phyloP scores from a whole-genome alignment of 208 protist species.

The Strigomonas galati region DNA sequence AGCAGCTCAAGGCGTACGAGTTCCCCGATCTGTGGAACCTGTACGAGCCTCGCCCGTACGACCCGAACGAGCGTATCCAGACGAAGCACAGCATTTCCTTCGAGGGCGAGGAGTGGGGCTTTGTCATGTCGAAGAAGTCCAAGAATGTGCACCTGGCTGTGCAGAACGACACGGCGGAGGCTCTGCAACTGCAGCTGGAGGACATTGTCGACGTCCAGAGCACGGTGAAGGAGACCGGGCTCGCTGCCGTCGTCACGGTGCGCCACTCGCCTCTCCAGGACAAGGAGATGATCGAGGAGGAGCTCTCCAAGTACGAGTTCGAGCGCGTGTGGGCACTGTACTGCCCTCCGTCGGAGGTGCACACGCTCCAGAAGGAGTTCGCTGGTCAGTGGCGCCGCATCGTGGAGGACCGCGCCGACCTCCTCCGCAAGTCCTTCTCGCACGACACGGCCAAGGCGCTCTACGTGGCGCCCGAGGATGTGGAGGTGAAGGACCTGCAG shows the following conservation, averaged over 20 bases:
- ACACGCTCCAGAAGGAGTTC: slow-evolving; percentile 23
- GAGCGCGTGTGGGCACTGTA: slow-evolving; percentile 50
- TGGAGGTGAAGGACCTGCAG: slow-evolving; percentile 25
- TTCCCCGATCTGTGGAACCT: slow-evolving; percentile 46
- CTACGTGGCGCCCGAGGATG: slow-evolving; percentile 15
- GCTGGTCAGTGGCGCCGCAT: slow-evolving; percentile 34
- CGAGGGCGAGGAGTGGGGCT: slow-evolving; percentile 58
- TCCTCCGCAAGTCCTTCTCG: slow-evolving; percentile 32
- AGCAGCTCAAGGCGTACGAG: slow-evolving; percentile 25
- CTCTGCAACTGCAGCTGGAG: slow-evolving; percentile 22
- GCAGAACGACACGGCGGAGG: slow-evolving; percentile 33
- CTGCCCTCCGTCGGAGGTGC: slow-evolving; percentile 24
- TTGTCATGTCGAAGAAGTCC: slow-evolving; percentile 20
- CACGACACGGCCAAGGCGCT: slow-evolving; percentile 36
- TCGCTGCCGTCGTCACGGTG: slow-evolving; percentile 24
- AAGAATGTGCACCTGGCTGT: slow-evolving; percentile 32
- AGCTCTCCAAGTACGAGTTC: slow-evolving; percentile 36
- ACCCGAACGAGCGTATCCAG: slow-evolving; percentile 25
- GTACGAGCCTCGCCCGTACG: slow-evolving; percentile 36
- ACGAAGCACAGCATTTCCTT: slow-evolving; percentile 48
- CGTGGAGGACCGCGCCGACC: slow-evolving; percentile 16
- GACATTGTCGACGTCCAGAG: slow-evolving; percentile 24
- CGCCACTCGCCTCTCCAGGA: slow-evolving; percentile 38
- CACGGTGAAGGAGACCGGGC: slow-evolving; percentile 12
- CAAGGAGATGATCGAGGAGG: slow-evolving; percentile 36